A percentile compares a stretch with the other conserved stretches of the same genome.
phyloP scores from a whole-genome alignment of 345 rosid species.

The Euclidium syriacum region DNA sequence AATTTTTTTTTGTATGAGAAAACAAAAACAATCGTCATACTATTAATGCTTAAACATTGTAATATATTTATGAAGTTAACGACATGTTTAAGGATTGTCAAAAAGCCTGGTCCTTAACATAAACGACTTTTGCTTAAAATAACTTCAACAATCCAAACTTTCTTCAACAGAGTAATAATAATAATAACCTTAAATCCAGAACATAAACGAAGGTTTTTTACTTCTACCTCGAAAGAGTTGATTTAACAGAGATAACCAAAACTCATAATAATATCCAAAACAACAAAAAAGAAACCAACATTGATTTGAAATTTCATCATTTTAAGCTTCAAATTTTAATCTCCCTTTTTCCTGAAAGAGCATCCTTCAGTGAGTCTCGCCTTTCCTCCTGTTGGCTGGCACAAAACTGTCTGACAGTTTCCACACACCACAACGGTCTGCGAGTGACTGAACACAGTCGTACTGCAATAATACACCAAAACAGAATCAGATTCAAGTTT shows the following conservation, averaged over 20 bases:
- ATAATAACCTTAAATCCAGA: neutral
- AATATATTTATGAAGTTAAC: too few species aligned
- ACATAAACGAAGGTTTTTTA: conserved; percentile 16
- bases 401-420: conserved; percentile 66
- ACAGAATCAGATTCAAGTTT: neutral
- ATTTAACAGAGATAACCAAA: neutral
- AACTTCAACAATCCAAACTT: neutral
- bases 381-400: conserved; percentile 76
- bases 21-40: too few species aligned
- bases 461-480: conserved; percentile 36
- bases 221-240: conserved; percentile 13
- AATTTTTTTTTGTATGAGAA: too few species aligned
- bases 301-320: neutral
- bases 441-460: conserved; percentile 75
- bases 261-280: conserved; percentile 12
- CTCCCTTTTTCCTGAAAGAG: conserved; percentile 66
- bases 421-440: conserved; percentile 72
- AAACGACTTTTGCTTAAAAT: neutral
- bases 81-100: too few species aligned
- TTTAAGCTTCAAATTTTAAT: conserved; percentile 21
- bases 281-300: neutral
- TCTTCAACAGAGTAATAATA: neutral
- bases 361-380: conserved; percentile 70
- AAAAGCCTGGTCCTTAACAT: too few species aligned
- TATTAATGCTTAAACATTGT: too few species aligned